Percentiles rank a stretch among this genome's conserved stretches.
Conservation (phyloP, 129 eudicot species). For the Erigeron canadensis region DNA sequence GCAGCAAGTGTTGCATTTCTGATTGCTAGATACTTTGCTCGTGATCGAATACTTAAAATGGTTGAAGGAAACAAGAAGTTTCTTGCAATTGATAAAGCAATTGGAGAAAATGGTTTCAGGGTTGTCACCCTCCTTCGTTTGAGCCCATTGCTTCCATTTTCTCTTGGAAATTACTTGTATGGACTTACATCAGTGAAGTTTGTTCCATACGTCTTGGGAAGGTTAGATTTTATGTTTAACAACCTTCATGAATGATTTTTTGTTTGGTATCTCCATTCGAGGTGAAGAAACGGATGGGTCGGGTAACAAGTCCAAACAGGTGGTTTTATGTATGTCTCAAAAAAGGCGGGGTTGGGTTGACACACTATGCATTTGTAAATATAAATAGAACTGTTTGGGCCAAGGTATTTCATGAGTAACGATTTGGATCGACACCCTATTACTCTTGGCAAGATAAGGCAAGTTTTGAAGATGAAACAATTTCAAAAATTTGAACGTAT, state of each 20-base stretch:
- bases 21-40: conserved; percentile 99
- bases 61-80: conserved; percentile 97
- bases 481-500: no score
- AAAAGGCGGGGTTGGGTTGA: neutral
- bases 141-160: conserved; percentile 98
- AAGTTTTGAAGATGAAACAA: no score
- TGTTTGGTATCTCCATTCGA: neutral
- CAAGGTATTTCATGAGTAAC: no score
- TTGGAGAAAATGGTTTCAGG: conserved; percentile 97
- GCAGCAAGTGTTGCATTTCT: conserved; percentile 96
- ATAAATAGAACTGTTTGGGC: no score
- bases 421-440: no score
- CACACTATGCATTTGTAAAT: neutral
- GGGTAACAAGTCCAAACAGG: neutral
- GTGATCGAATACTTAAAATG: conserved; percentile 92
- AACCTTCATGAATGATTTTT: neutral
- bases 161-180: conserved; percentile 94
- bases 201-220: conserved; percentile 90
- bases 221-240: conserved; percentile 48
- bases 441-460: no score
- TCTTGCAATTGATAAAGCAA: conserved; percentile 99
- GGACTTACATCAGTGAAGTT: conserved; percentile 97
- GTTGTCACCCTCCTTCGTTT: conserved; percentile 96
- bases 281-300: neutral
- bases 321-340: neutral